phyloP scores from a whole-genome alignment of 2,329 filamentous ascomycete genomes.

The Phaeoacremonium minimum region DNA sequence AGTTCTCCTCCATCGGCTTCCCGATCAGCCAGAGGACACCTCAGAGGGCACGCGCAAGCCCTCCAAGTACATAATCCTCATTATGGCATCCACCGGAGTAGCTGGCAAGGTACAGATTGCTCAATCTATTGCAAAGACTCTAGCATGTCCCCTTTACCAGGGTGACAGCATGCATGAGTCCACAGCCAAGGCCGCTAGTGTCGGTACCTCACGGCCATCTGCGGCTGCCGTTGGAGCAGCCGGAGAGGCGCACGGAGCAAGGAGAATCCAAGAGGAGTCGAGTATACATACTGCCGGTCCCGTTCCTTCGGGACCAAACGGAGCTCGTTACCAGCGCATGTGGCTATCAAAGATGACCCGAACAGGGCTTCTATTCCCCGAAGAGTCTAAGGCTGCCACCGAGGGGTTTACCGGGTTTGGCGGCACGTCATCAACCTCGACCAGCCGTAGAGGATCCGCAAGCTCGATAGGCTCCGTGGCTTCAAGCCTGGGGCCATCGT shows the following conservation, averaged over 20 bases:
- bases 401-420: conserved; percentile 24
- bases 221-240: no score
- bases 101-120: conserved; percentile 23
- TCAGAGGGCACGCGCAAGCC: conserved; percentile 7
- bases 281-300: no score
- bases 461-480: conserved; percentile 14
- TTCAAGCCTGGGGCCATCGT: conserved; percentile 2
- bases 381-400: conserved; percentile 21
- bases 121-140: conserved; percentile 15
- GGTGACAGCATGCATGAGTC: conserved; percentile 24
- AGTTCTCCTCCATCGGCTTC: conserved; percentile 17
- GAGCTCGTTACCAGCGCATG: conserved; percentile 22
- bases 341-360: conserved; percentile 25
- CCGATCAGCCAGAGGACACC: conserved; percentile 15
- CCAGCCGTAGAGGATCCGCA: conserved; percentile 16
- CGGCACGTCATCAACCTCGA: conserved; percentile 14
- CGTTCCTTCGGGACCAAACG: conserved; percentile 10
- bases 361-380: conserved; percentile 22
- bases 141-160: conserved; percentile 19
- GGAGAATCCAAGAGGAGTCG: no score
- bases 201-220: conserved; percentile 11
- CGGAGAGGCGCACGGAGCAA: no score
- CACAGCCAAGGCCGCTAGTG: conserved; percentile 19
- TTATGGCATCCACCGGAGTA: conserved; percentile 17
- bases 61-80: conserved; percentile 19